Percentiles rank a stretch among this genome's conserved stretches.
These are phyloP conservation scores for Penicillium roqueforti DNA, from an alignment of 495 filamentous ascomycete genomes.

Conservation along the genomic window DNA sequence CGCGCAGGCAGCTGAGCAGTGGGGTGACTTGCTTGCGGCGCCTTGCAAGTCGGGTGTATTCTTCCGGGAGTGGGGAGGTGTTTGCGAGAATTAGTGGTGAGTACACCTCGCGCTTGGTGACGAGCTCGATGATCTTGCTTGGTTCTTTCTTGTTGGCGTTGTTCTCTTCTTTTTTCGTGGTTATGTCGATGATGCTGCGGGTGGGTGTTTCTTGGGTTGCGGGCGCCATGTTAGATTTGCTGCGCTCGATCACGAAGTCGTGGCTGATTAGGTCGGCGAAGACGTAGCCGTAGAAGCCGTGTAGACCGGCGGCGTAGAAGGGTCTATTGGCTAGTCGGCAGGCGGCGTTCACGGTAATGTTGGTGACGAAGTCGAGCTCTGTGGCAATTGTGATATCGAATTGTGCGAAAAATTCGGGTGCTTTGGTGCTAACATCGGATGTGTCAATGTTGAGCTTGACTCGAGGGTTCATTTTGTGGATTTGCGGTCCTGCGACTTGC, in stretches of 20 bases:
- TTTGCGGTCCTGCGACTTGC: conserved; percentile 69
- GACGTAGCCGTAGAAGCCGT: conserved; percentile 91
- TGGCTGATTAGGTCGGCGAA: conserved; percentile 90
- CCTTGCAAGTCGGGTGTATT: conserved; percentile 60
- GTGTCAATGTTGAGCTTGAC: conserved; percentile 72
- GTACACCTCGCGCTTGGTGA: conserved; percentile 88
- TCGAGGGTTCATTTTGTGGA: conserved; percentile 85
- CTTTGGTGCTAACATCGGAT: conserved; percentile 56
- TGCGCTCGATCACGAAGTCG: conserved; percentile 80
- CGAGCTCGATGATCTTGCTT: conserved; percentile 74
- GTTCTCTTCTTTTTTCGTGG: conserved; percentile 65
- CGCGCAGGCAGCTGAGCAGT: conserved; percentile 73
- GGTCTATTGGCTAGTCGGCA: conserved; percentile 68
- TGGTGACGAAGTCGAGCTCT: conserved; percentile 67
- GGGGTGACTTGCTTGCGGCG: conserved; percentile 72
- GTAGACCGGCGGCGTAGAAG: conserved; percentile 84
- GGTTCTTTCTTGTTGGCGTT: conserved; percentile 71
- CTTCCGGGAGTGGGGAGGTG: conserved; percentile 65
- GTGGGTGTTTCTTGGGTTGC: conserved; percentile 68
- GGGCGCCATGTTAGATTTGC: conserved; percentile 71
- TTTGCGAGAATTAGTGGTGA: conserved; percentile 76
- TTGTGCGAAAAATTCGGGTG: conserved; percentile 64
- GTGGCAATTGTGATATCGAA: conserved; percentile 93
- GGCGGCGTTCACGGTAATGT: conserved; percentile 75
- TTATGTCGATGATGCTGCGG: conserved; percentile 65